phyloP scores from a whole-genome alignment of 2,329 filamentous ascomycete genomes.

The Xylariaceae sp. region DNA sequence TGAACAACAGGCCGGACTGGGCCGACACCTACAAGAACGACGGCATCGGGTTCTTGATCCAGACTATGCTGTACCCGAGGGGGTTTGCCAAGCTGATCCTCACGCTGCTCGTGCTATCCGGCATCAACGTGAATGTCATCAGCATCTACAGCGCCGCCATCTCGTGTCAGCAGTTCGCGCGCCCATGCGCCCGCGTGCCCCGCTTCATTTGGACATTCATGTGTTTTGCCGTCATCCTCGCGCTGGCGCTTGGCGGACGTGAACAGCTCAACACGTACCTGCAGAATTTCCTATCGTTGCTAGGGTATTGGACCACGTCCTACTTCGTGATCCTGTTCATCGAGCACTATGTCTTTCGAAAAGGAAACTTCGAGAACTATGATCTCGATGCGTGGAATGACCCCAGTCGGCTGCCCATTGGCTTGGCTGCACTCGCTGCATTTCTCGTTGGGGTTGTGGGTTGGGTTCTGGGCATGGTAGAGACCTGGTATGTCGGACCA shows the following conservation, averaged over 20 bases:
- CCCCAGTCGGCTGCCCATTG: conserved; percentile 50
- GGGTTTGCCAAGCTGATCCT: conserved; percentile 52
- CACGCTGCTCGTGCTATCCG: conserved; percentile 49
- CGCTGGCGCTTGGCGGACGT: conserved; percentile 52
- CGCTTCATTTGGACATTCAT: conserved; percentile 56
- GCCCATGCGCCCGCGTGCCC: conserved; percentile 51
- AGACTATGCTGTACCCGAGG: conserved; percentile 51
- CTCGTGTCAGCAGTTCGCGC: conserved; percentile 50
- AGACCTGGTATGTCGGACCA: conserved; percentile 61
- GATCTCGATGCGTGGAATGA: conserved; percentile 58
- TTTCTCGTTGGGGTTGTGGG: conserved; percentile 52
- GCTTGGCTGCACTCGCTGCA: conserved; percentile 50
- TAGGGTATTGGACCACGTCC: conserved; percentile 58
- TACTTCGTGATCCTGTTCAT: conserved; percentile 56
- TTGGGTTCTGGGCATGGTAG: conserved; percentile 63
- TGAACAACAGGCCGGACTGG: conserved; percentile 51
- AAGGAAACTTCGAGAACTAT: conserved; percentile 50
- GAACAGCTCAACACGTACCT: conserved; percentile 53
- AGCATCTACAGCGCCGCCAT: conserved; percentile 50
- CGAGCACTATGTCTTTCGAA: conserved; percentile 57
- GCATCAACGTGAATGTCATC: conserved; percentile 56
- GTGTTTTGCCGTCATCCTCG: conserved; percentile 53
- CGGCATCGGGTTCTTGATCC: conserved; percentile 54
- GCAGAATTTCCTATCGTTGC: conserved; percentile 54
- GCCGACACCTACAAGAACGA: conserved; percentile 44